Evolutionary conservation across 495 filamentous ascomycete species (phyloP).

Genomic region (Pyrenula aspistea): DNA sequence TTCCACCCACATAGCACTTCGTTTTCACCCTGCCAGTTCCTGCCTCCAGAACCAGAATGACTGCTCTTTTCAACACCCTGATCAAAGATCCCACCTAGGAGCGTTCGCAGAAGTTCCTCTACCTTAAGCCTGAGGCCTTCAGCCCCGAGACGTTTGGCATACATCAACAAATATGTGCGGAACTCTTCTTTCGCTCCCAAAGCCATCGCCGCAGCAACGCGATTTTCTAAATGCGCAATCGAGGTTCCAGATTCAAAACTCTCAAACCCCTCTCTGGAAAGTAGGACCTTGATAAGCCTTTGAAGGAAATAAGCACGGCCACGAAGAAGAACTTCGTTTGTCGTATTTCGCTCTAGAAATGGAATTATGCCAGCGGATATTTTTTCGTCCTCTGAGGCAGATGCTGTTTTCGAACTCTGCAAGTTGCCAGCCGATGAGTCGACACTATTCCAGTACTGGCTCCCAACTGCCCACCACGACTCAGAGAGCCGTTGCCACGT

Average conservation of each 20-base stretch:
- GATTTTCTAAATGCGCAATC: conserved; percentile 91
- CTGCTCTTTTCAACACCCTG: conserved; percentile 25
- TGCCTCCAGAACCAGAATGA: conserved; percentile 22
- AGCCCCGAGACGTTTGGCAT: conserved; percentile 84
- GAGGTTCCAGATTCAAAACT: conserved; percentile 82
- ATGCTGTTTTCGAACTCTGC: conserved; percentile 47
- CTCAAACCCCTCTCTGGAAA: conserved; percentile 83
- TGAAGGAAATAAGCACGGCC: conserved; percentile 83
- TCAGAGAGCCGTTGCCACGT: conserved; percentile 93
- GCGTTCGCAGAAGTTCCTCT: conserved; percentile 71
- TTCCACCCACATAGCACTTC: conserved; percentile 75
- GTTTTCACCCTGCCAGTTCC: conserved; percentile 35
- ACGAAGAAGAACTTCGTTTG: conserved; percentile 80
- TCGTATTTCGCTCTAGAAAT: conserved; percentile 85
- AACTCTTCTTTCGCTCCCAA: conserved; percentile 86
- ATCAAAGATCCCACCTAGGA: conserved; percentile 60
- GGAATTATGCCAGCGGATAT: conserved; percentile 91
- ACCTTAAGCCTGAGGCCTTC: conserved; percentile 81
- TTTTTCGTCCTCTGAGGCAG: conserved; percentile 41
- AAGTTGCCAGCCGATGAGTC: conserved; percentile 71
- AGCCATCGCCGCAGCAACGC: conserved; percentile 76
- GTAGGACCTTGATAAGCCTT: conserved; percentile 70
- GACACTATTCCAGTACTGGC: conserved; percentile 97
- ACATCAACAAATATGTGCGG: conserved; percentile 84
- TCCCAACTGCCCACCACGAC: conserved; percentile 95